Percentiles rank a stretch among this genome's conserved stretches.
Conservation (phyloP, 345 rosid genomes). For the Citrus glauca region DNA sequence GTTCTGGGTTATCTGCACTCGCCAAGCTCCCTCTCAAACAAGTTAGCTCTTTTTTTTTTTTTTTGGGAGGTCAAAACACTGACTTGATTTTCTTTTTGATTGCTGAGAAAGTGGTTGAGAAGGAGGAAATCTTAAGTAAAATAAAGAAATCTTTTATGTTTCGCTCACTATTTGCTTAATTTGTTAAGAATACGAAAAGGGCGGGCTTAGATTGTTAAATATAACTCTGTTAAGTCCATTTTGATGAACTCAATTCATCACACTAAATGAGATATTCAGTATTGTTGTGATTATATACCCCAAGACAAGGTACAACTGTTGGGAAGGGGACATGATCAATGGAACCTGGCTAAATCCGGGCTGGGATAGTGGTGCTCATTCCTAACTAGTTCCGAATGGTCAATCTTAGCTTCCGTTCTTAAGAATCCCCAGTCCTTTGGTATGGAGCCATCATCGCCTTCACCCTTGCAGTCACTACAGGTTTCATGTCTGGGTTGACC, state of each 20-base stretch:
- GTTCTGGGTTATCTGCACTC: conserved; percentile 31
- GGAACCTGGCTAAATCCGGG: too few species aligned
- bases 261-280: background rate
- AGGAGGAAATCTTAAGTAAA: background rate
- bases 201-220: background rate
- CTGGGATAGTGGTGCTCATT: too few species aligned
- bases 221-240: background rate
- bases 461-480: too few species aligned
- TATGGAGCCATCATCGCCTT: too few species aligned
- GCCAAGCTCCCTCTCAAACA: conserved; percentile 32
- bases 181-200: background rate
- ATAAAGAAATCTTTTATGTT: background rate
- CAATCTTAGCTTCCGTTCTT: too few species aligned
- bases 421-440: too few species aligned
- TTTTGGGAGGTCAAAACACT: background rate
- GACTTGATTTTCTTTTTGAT: background rate
- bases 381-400: too few species aligned
- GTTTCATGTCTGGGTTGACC: too few species aligned
- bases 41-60: conserved; percentile 1
- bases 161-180: background rate
- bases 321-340: too few species aligned
- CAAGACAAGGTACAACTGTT: too few species aligned
- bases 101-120: background rate
- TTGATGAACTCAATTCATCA: background rate
- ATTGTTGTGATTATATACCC: background rate